Evolutionary conservation across 2,329 filamentous ascomycete genomes (phyloP).

Genomic region (Hymenoscyphus salicellus): DNA sequence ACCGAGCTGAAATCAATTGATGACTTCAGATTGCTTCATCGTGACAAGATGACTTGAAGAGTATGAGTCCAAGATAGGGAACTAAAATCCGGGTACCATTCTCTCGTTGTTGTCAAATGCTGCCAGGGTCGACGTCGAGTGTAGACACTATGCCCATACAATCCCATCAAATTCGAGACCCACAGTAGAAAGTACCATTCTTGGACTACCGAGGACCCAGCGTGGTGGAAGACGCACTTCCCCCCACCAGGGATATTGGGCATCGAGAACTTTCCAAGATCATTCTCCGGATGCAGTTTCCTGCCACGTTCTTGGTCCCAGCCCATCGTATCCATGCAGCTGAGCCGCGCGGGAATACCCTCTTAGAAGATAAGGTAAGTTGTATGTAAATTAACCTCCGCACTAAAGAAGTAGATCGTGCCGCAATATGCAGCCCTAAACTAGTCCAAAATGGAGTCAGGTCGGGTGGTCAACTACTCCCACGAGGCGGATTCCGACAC

Average conservation of each 20-base stretch:
- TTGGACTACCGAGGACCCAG: background rate
- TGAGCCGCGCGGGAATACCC: slow-evolving; percentile 2
- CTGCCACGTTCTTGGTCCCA: background rate
- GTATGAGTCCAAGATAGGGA: background rate
- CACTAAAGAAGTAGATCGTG: background rate
- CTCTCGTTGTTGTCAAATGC: too few species aligned
- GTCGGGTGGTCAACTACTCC: background rate
- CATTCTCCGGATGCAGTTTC: background rate
- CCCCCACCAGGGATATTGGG: background rate
- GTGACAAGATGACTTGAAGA: background rate
- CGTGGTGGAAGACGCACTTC: background rate
- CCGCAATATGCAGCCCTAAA: slow-evolving; percentile 4
- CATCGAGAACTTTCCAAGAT: background rate
- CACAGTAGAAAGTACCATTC: background rate
- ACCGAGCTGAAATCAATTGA: background rate
- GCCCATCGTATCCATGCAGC: background rate
- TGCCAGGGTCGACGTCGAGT: too few species aligned
- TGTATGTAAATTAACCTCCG: background rate
- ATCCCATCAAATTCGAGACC: too few species aligned
- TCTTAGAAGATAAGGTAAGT: background rate
- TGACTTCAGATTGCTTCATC: background rate
- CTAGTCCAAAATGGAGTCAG: background rate
- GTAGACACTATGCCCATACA: too few species aligned
- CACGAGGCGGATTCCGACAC: background rate
- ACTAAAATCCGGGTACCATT: background rate